phyloP scores from a whole-genome alignment of 2,329 filamentous ascomycete species.

The Aspergillus sp. region DNA sequence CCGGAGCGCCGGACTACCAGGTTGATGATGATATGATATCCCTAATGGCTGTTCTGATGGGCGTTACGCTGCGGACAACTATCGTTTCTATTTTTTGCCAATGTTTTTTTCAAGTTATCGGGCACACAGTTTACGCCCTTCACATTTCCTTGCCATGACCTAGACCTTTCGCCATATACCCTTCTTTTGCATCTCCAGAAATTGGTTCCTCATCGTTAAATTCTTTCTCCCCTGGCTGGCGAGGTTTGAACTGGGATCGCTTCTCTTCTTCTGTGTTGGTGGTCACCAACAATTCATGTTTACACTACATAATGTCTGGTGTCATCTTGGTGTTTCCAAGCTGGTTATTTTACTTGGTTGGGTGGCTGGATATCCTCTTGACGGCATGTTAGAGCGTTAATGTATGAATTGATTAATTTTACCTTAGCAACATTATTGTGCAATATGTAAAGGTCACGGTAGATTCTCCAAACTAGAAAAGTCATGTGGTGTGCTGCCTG shows the following conservation, averaged over 20 bases:
- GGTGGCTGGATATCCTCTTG: not conserved
- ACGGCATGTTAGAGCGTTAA: not conserved
- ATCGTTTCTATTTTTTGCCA: not conserved
- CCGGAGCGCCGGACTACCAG: constrained; percentile 53
- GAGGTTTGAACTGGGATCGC: not conserved
- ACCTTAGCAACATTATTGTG: not conserved
- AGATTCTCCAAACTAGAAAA: not conserved
- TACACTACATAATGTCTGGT: not conserved
- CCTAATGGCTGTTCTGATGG: not conserved
- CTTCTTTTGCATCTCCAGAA: not conserved
- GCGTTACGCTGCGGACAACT: not conserved
- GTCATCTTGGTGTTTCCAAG: not conserved
- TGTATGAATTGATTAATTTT: not conserved
- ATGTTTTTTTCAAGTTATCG: not conserved
- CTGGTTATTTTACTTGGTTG: not conserved
- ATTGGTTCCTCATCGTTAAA: not conserved
- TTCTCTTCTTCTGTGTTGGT: constrained; percentile 2
- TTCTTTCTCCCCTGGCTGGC: not conserved
- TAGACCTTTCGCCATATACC: constrained; percentile 3
- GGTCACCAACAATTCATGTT: not conserved
- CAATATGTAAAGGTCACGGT: not conserved
- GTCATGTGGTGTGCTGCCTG: not conserved
- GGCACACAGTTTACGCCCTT: not conserved
- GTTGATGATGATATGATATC: constrained; percentile 51
- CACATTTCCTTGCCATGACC: not conserved